Evolutionary conservation across 1,284 basidiomycete species (phyloP).

Genomic region (Cryptococcus depauperatus): DNA sequence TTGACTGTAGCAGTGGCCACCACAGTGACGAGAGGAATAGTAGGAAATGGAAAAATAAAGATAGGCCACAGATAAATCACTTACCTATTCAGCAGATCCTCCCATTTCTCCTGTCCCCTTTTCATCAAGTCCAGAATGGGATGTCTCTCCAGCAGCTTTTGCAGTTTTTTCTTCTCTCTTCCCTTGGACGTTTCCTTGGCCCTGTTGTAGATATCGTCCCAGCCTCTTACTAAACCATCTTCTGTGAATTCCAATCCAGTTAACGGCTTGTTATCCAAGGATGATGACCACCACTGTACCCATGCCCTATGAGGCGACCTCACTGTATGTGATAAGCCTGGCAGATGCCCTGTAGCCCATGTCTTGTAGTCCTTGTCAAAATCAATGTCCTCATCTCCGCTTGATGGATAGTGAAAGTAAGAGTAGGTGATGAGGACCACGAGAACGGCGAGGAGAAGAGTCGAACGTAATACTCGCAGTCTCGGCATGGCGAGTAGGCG

Average conservation of each 20-base stretch:
- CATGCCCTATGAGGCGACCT: constrained; percentile 7
- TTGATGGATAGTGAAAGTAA: constrained; percentile 12
- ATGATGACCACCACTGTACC: constrained; percentile 5
- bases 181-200: constrained; percentile 8
- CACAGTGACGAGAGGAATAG: not conserved
- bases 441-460: constrained; percentile 14
- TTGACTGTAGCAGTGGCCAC: too few relatives aligned
- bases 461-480: too few relatives aligned
- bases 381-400: constrained; percentile 10
- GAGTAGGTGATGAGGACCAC: constrained; percentile 15
- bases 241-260: constrained; percentile 13
- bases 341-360: not conserved
- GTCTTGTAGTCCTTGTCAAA: not conserved
- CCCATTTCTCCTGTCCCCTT: constrained; percentile 31
- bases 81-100: constrained; percentile 30
- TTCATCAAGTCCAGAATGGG: constrained; percentile 38
- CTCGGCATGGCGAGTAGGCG: not conserved
- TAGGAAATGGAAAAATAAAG: not conserved
- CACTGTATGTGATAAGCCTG: constrained; percentile 2
- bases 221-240: constrained; percentile 30
- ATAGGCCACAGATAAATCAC: constrained; percentile 2
- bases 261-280: not conserved
- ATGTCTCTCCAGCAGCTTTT: constrained; percentile 24
- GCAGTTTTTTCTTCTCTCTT: constrained; percentile 18
- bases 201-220: constrained; percentile 21